Evolutionary conservation across 805 yeast species (phyloP).

Genomic region (Schizosaccharomyces lindneri): DNA sequence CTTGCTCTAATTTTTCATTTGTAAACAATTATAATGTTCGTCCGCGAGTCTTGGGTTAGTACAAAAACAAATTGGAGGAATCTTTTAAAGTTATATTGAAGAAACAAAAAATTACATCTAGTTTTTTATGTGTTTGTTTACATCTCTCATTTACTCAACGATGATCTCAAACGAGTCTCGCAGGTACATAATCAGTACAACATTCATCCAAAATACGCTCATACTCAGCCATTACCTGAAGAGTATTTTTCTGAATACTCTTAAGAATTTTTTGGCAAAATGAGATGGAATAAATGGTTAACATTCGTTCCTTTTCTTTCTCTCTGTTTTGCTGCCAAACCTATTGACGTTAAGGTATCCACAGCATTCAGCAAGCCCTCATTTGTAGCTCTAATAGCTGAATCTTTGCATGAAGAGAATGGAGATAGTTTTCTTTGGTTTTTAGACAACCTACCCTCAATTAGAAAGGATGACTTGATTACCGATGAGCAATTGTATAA

Average conservation of each 20-base stretch:
- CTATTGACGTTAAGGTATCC: background rate
- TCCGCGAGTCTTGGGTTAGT: too few relatives aligned
- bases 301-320: background rate
- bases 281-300: background rate
- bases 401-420: background rate
- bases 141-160: too few relatives aligned
- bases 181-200: too few relatives aligned
- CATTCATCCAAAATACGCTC: too few relatives aligned
- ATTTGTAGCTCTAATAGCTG: background rate
- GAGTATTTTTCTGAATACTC: background rate
- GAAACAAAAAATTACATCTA: too few relatives aligned
- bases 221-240: background rate
- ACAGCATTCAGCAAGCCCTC: background rate
- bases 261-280: background rate
- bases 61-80: too few relatives aligned
- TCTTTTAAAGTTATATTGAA: too few relatives aligned
- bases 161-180: too few relatives aligned
- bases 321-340: background rate
- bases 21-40: too few relatives aligned
- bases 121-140: too few relatives aligned
- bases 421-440: background rate
- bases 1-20: too few relatives aligned
- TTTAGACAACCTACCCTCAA: background rate
- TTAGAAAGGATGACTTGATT: background rate
- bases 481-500: background rate